Conservation (phyloP, 164 flowering plant species). For the Vitis riparia region DNA sequence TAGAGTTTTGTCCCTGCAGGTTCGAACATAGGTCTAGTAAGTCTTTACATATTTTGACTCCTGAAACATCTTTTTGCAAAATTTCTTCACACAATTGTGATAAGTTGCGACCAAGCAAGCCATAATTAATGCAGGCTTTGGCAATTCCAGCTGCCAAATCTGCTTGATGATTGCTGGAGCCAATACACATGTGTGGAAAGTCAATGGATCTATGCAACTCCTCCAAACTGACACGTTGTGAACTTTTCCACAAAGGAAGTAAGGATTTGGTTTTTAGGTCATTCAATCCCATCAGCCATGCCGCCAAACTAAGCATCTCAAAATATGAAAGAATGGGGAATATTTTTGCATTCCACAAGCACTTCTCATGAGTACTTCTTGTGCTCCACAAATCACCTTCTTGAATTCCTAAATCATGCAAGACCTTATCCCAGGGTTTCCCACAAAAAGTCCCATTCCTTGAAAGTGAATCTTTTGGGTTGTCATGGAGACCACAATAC, state of each 20-base stretch:
- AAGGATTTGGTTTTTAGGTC: slow-evolving; percentile 25
- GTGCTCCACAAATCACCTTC: slow-evolving; percentile 73
- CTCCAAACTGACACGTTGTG: slow-evolving; percentile 79
- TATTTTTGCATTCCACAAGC: slow-evolving; percentile 94
- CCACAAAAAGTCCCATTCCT: slow-evolving; percentile 92
- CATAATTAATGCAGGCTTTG: slow-evolving; percentile 81
- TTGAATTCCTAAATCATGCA: slow-evolving; percentile 63
- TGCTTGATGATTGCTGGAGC: slow-evolving; percentile 83
- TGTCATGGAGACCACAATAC: slow-evolving; percentile 96
- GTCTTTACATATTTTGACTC: slow-evolving; percentile 64
- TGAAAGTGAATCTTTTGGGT: slow-evolving; percentile 68
- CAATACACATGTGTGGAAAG: slow-evolving; percentile 70
- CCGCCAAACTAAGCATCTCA: slow-evolving; percentile 74
- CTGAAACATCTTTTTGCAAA: slow-evolving; percentile 67
- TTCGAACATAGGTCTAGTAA: slow-evolving; percentile 63
- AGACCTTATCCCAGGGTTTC: slow-evolving; percentile 81
- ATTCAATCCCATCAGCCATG: slow-evolving; percentile 85
- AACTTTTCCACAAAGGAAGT: slow-evolving; percentile 61
- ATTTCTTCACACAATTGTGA: slow-evolving; percentile 85
- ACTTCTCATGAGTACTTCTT: slow-evolving; percentile 44
- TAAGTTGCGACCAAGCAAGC: slow-evolving; percentile 87
- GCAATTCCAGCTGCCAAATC: slow-evolving; percentile 91
- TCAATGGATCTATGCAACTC: slow-evolving; percentile 91
- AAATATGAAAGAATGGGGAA: slow-evolving; percentile 63
- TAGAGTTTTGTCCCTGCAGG: slow-evolving; percentile 55